Evolutionary conservation across 73 alveolate genomes (phyloP).

Genomic region (Tetrahymena malaccensis): DNA sequence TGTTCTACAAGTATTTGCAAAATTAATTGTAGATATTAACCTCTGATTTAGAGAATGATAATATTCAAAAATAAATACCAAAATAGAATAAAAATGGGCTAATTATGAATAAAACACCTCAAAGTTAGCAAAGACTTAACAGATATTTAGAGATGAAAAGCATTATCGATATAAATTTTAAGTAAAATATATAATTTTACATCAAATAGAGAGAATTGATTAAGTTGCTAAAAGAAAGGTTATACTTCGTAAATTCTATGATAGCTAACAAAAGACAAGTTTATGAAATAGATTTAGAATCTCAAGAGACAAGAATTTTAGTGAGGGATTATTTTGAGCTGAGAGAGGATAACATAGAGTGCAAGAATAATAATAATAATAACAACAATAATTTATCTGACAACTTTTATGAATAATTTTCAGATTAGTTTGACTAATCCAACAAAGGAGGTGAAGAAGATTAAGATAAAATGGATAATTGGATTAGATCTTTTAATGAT

Average conservation of each 20-base stretch:
- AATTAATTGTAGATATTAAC: not conserved
- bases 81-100: not conserved
- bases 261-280: not conserved
- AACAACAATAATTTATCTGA: not conserved
- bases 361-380: not conserved
- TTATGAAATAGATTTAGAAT: not conserved
- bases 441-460: not conserved
- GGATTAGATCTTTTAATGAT: not conserved
- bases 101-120: not conserved
- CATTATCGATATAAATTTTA: not conserved
- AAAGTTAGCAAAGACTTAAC: not conserved
- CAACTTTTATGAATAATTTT: not conserved
- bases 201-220: not conserved
- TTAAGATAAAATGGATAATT: not conserved
- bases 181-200: not conserved
- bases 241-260: not conserved
- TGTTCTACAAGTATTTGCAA: not conserved
- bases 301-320: not conserved
- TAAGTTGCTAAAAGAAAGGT: not conserved
- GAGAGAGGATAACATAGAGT: not conserved
- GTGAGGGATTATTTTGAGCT: not conserved
- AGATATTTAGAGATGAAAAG: not conserved
- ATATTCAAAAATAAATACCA: not conserved
- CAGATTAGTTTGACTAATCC: not conserved
- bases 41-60: not conserved